Percentiles rank a stretch among this genome's conserved stretches.
Evolutionary conservation across 176 grass and related monocot species (phyloP).

Genomic region (Raddia guianensis): DNA sequence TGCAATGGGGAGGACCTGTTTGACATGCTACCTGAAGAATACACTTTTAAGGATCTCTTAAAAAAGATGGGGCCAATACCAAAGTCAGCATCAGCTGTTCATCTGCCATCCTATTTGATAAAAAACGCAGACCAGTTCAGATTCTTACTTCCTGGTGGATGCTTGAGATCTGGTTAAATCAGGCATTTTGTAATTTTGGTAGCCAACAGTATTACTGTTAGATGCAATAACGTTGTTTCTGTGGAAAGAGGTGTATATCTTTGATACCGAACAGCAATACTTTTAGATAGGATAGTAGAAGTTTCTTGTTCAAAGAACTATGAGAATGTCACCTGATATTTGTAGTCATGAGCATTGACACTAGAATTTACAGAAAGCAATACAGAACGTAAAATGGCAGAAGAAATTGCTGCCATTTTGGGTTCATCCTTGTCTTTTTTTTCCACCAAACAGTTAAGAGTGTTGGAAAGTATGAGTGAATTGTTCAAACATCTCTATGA

Average conservation of each 20-base stretch:
- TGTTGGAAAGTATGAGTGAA: too few relatives aligned
- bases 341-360: constrained; percentile 22
- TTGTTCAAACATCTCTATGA: too few relatives aligned
- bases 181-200: constrained; percentile 36
- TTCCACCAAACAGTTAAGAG: not conserved
- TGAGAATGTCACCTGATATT: not conserved
- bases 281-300: constrained; percentile 41
- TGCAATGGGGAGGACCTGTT: constrained; percentile 86
- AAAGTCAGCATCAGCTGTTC: constrained; percentile 68
- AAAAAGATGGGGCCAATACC: constrained; percentile 84
- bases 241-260: constrained; percentile 10
- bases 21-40: constrained; percentile 97
- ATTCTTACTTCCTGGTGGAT: constrained; percentile 92
- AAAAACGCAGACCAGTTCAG: constrained; percentile 67
- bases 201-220: constrained; percentile 47
- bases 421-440: not conserved
- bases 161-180: constrained; percentile 66
- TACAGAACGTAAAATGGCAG: constrained; percentile 22
- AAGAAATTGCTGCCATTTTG: constrained; percentile 13
- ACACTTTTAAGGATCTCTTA: constrained; percentile 79
- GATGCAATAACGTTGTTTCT: constrained; percentile 44
- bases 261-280: constrained; percentile 20
- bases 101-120: constrained; percentile 83
- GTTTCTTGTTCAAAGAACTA: constrained; percentile 4
- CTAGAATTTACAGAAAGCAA: constrained; percentile 33